Conservation (phyloP, 495 filamentous ascomycete species). For the Clavariopsis aquatica region DNA sequence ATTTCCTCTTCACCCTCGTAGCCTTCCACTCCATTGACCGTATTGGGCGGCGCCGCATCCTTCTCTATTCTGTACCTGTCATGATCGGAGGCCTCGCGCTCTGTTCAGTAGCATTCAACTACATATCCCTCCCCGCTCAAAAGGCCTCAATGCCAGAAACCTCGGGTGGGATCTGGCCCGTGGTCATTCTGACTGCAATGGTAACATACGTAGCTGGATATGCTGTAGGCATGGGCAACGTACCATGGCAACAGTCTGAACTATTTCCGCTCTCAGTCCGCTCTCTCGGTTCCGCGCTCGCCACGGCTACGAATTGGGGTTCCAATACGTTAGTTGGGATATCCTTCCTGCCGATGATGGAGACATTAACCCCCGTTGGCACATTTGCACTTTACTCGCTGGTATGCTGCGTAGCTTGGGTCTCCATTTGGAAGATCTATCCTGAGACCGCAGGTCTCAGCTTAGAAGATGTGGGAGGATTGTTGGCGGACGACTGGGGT, state of each 20-base stretch:
- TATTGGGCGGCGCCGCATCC: slow-evolving; percentile 75
- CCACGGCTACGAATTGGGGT: slow-evolving; percentile 86
- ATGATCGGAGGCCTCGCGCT: slow-evolving; percentile 73
- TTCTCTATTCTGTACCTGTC: slow-evolving; percentile 80
- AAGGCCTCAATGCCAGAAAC: too few relatives aligned
- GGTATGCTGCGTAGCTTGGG: slow-evolving; percentile 68
- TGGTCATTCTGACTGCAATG: slow-evolving; percentile 68
- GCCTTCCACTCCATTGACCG: slow-evolving; percentile 79
- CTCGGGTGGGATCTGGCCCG: slow-evolving; percentile 35
- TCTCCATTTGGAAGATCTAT: slow-evolving; percentile 69
- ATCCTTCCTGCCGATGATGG: slow-evolving; percentile 86
- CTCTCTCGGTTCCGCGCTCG: slow-evolving; percentile 75
- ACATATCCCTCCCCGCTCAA: slow-evolving; percentile 51
- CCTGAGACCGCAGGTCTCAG: slow-evolving; percentile 81
- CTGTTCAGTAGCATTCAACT: slow-evolving; percentile 67
- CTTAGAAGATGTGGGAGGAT: slow-evolving; percentile 75
- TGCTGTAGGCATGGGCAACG: slow-evolving; percentile 84
- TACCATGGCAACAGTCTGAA: slow-evolving; percentile 92
- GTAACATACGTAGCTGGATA: slow-evolving; percentile 83
- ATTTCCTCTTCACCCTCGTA: slow-evolving; percentile 75
- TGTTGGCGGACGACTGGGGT: slow-evolving; percentile 77
- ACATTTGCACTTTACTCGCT: slow-evolving; percentile 76
- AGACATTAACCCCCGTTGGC: slow-evolving; percentile 69
- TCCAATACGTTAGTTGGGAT: slow-evolving; percentile 86
- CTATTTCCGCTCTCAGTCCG: slow-evolving; percentile 84